Base-by-base conservation (phyloP, 306 rosid species). In the Delonix regia region DNA sequence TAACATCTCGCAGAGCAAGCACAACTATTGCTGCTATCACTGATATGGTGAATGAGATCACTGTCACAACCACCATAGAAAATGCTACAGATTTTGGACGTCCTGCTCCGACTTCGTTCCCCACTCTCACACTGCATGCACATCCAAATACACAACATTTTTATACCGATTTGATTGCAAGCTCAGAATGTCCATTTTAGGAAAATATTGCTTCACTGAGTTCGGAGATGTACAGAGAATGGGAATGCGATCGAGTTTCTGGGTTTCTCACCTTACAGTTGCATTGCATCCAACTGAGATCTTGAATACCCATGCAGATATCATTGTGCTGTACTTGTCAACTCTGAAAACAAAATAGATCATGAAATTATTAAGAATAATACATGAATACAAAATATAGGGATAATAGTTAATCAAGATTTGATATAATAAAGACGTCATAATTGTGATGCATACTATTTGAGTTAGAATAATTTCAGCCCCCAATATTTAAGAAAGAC, bases 101-200 rank as follows among this genome's bases (percentile, higher is more conserved):
- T 49, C 88, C 77, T 11, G 82, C 88, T 63, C 91, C 91, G 9
- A 88, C 86, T 80, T 88, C 91, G 47, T 88, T 88, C 65, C 91
- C 83, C 28, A 88, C 91, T 83, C 91, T 83, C 83, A 88, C 91
- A 64, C 89, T 88, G 79, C 70, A 18, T 4, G 0, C 13, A 19
- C 70, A 18, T 4, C 0, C 13, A 19, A 36, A 36, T 36, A 5
- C 41, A 4, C 6, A 6, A 36, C 41, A 0, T 4, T 7, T 36
- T 36, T 36, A 36, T 30, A 36, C 7, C 6, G 6, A 36, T 36
- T 36, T 36, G 8, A 36, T 36, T 36, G 41, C 41, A 36, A 36
- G 8, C 6, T 36, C 41, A 30, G 33, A 30, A 30, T 30, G 1
- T 30, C 4, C 4, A 30, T 30, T 4, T 30, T 30, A 30, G 33